Percentiles rank a stretch among this genome's conserved stretches.
Conservation (phyloP, 1,139 yeast genomes). For the Yamadazyma taylorii region DNA sequence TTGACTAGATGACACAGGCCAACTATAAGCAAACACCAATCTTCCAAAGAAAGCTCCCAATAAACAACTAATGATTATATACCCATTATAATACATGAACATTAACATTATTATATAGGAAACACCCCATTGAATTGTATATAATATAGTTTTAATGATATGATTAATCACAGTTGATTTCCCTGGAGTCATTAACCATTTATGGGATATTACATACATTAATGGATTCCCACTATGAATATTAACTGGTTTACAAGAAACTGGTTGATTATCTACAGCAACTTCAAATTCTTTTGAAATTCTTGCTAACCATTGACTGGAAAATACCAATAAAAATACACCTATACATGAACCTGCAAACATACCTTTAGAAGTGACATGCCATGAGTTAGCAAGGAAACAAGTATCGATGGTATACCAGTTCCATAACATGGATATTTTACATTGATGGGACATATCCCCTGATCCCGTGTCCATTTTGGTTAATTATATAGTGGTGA, state of each 20-base stretch:
- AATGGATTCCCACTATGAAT: conserved; percentile 20
- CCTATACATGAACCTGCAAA: conserved; percentile 76
- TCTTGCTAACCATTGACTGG: conserved; percentile 58
- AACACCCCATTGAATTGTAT: conserved; percentile 60
- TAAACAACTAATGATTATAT: conserved; percentile 60
- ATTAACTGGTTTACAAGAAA: background rate
- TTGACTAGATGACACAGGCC: conserved; percentile 34
- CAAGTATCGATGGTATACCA: conserved; percentile 60
- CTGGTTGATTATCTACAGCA: background rate
- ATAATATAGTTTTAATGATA: conserved; percentile 46
- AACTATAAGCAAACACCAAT: conserved; percentile 45
- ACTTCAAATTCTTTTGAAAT: conserved; percentile 52
- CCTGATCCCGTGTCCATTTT: conserved; percentile 15
- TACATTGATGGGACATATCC: conserved; percentile 22
- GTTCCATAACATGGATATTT: conserved; percentile 44
- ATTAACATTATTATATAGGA: conserved; percentile 66
- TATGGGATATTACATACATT: conserved; percentile 36
- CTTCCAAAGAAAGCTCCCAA: conserved; percentile 64
- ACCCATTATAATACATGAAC: conserved; percentile 75
- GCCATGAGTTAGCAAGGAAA: conserved; percentile 66
- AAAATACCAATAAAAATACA: conserved; percentile 55
- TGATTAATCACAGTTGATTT: conserved; percentile 49
- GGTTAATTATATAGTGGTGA: no score
- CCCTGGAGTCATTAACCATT: conserved; percentile 31
- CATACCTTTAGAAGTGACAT: conserved; percentile 54